Conservation (phyloP, 108 stramenopile species). For the Cylindrotheca closterium region DNA sequence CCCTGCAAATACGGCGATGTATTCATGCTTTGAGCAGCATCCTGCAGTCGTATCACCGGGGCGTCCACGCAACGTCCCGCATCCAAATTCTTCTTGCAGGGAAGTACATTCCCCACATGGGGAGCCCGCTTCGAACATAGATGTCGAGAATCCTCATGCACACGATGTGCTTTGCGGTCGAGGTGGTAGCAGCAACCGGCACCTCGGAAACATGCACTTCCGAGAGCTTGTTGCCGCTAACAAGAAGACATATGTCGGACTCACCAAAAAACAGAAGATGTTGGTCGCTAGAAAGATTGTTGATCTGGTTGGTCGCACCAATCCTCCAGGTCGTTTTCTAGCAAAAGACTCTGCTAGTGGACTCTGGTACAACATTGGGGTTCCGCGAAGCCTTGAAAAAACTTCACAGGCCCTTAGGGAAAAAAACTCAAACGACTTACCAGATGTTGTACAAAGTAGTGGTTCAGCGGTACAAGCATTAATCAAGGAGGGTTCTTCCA, state of each 20-base stretch:
- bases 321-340: slow-evolving; percentile 57
- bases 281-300: slow-evolving; percentile 48
- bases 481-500: neutral
- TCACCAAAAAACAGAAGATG: slow-evolving; percentile 72
- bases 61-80: neutral
- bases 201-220: slow-evolving; percentile 80
- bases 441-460: neutral
- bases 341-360: slow-evolving; percentile 47
- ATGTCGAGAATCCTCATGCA: slow-evolving; percentile 41
- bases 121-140: neutral
- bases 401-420: slow-evolving; percentile 62
- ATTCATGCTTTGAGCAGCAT: neutral
- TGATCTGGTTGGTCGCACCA: slow-evolving; percentile 28
- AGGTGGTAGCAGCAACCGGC: slow-evolving; percentile 78
- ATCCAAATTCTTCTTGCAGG: neutral
- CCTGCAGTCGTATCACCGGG: slow-evolving; percentile 21
- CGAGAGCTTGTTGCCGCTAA: slow-evolving; percentile 65
- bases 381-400: slow-evolving; percentile 60
- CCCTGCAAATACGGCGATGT: slow-evolving; percentile 1
- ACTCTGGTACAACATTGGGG: slow-evolving; percentile 53
- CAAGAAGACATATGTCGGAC: slow-evolving; percentile 47
- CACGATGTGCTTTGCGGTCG: slow-evolving; percentile 85
- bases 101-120: too few relatives aligned
- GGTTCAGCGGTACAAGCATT: neutral
- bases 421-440: slow-evolving; percentile 39